phyloP scores from a whole-genome alignment of 2,329 filamentous ascomycete species.

The Trichoderma simmonsii region DNA sequence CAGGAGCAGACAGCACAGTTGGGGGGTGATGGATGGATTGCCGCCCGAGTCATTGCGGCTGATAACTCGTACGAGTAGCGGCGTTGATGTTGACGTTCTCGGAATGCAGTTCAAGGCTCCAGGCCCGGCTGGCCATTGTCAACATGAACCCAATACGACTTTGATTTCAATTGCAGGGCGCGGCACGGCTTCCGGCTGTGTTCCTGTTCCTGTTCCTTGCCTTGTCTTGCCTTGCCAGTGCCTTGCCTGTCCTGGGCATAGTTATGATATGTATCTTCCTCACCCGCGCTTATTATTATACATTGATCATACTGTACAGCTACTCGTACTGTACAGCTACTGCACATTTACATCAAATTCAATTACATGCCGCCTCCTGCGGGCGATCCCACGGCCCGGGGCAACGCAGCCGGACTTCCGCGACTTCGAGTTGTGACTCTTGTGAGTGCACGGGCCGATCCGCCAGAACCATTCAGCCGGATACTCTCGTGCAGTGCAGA shows the following conservation, averaged over 20 bases:
- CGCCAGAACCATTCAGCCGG: slow-evolving; percentile 10
- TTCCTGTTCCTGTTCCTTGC: not conserved
- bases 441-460: slow-evolving; percentile 10
- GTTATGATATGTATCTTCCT: not conserved
- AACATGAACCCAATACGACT: not conserved
- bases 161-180: not conserved
- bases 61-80: not conserved
- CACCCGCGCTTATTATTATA: not conserved
- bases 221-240: not conserved
- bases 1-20: not conserved
- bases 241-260: not conserved
- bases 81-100: not conserved
- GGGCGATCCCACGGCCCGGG: slow-evolving; percentile 2
- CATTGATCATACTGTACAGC: not conserved
- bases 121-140: not conserved
- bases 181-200: not conserved
- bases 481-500: not conserved
- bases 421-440: not conserved
- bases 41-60: not conserved
- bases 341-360: not conserved
- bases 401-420: slow-evolving; percentile 1
- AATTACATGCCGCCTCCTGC: not conserved
- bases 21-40: not conserved
- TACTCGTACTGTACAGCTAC: no score
- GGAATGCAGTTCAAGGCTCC: slow-evolving; percentile 3